Conservation (phyloP, 805 yeast genomes). For the Grigorovia jiainica region DNA sequence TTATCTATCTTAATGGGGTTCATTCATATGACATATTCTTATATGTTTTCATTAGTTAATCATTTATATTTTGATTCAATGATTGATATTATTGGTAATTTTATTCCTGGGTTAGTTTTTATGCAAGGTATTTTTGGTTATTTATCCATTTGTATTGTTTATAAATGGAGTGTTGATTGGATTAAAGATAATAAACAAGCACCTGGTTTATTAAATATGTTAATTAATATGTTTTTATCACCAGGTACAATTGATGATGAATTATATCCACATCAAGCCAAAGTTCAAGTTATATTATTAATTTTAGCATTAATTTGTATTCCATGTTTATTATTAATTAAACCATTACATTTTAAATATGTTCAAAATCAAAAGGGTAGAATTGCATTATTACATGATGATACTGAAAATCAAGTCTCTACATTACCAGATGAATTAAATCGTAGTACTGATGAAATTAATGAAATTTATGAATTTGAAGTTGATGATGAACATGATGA, state of each 20-base stretch:
- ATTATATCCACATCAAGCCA: conserved; percentile 55
- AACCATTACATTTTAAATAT: conserved; percentile 44
- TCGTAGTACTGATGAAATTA: conserved; percentile 21
- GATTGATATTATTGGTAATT: conserved; percentile 63
- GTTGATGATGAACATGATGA: conserved; percentile 31
- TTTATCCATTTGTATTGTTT: conserved; percentile 52
- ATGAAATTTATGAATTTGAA: conserved; percentile 31
- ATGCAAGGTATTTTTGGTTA: conserved; percentile 75
- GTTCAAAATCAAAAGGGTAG: conserved; percentile 28
- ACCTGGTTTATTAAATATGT: conserved; percentile 65
- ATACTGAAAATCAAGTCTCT: conserved; percentile 1
- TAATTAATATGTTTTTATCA: conserved; percentile 64
- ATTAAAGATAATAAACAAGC: conserved; percentile 50
- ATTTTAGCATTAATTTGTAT: conserved; percentile 56
- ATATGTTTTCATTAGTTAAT: conserved; percentile 57
- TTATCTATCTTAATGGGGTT: conserved; percentile 68
- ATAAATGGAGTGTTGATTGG: conserved; percentile 73
- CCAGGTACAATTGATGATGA: conserved; percentile 63
- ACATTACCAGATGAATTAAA: conserved; percentile 8
- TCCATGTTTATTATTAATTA: conserved; percentile 61
- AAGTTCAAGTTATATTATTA: conserved; percentile 49
- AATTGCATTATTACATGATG: conserved; percentile 16
- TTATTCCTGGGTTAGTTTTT: conserved; percentile 62
- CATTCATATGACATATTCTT: conserved; percentile 65
- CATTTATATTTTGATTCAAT: conserved; percentile 45